phyloP scores from a whole-genome alignment of 768 basidiomycete genomes.

The Tylopilus sp. region DNA sequence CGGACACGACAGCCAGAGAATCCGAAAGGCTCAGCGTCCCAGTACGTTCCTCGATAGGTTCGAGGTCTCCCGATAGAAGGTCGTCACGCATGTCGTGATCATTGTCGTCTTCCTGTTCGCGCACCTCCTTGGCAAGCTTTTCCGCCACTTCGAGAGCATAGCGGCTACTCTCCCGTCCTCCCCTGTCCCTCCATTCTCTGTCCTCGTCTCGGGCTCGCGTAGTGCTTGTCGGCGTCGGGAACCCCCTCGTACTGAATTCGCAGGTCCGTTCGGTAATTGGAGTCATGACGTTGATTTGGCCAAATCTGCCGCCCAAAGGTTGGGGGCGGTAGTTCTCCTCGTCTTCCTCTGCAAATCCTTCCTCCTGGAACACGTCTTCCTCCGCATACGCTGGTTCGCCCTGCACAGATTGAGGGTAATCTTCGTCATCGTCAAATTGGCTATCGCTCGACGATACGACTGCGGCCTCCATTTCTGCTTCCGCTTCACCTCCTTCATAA shows the following conservation, averaged over 20 bases:
- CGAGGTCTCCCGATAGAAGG: conserved; percentile 10
- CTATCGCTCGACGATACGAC: conserved; percentile 30
- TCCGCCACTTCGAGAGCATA: conserved; percentile 56
- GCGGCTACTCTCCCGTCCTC: conserved; percentile 31
- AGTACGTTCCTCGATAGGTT: conserved; percentile 53
- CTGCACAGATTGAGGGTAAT: conserved; percentile 13
- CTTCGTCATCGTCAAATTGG: conserved; percentile 31
- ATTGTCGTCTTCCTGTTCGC: conserved; percentile 23
- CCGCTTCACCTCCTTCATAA: conserved; percentile 27
- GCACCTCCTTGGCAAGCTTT: conserved; percentile 50
- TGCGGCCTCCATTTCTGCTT: conserved; percentile 26
- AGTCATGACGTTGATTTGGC: conserved; percentile 90
- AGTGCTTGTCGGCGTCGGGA: conserved; percentile 40
- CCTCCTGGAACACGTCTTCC: conserved; percentile 28
- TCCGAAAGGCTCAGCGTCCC: conserved; percentile 65
- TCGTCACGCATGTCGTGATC: conserved; percentile 5
- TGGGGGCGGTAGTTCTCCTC: conserved; percentile 32
- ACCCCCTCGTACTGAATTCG: conserved; percentile 68
- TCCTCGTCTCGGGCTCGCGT: conserved; percentile 44
- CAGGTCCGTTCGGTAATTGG: conserved; percentile 94
- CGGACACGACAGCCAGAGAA: conserved; percentile 55
- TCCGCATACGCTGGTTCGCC: conserved; percentile 15
- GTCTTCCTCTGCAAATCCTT: conserved; percentile 28
- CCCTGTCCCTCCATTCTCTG: conserved; percentile 14
- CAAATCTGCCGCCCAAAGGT: conserved; percentile 73